phyloP scores from a whole-genome alignment of 768 basidiomycete genomes.

The Tricholomella constricta region DNA sequence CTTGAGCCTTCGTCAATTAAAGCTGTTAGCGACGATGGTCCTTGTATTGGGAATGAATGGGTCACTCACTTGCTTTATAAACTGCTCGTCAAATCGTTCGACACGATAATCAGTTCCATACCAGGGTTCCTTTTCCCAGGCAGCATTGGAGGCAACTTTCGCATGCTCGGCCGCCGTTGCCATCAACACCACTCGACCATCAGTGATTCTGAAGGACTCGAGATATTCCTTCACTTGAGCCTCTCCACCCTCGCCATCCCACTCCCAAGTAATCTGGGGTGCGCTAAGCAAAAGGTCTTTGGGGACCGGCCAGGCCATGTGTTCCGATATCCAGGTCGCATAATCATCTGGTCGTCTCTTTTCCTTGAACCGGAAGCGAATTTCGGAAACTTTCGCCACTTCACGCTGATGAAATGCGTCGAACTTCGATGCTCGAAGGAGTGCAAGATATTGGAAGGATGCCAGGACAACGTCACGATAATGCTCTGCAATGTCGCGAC shows the following conservation, averaged over 20 bases:
- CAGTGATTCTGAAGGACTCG: conserved; percentile 54
- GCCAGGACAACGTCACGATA: conserved; percentile 70
- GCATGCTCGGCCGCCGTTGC: conserved; percentile 68
- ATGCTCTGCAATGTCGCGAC: conserved; percentile 52
- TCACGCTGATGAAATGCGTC: conserved; percentile 77
- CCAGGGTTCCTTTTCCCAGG: conserved; percentile 84
- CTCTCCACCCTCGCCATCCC: conserved; percentile 55
- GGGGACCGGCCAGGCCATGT: conserved; percentile 82
- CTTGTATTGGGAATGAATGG: neutral
- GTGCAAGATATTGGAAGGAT: conserved; percentile 76
- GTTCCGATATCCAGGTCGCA: conserved; percentile 72
- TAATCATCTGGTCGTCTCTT: conserved; percentile 81
- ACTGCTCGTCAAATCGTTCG: conserved; percentile 64
- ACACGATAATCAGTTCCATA: conserved; percentile 89
- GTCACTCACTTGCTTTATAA: conserved; percentile 52
- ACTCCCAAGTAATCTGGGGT: conserved; percentile 72
- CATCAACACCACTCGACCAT: conserved; percentile 76
- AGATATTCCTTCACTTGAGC: conserved; percentile 63
- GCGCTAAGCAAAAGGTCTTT: conserved; percentile 72
- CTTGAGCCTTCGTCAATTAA: conserved; percentile 51
- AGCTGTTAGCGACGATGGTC: conserved; percentile 4
- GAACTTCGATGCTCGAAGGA: conserved; percentile 63
- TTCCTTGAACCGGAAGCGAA: conserved; percentile 85
- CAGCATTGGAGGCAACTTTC: conserved; percentile 41
- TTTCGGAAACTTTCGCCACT: conserved; percentile 65